Conservation (phyloP, 208 protist genomes). For the Crithidia mellificae region DNA sequence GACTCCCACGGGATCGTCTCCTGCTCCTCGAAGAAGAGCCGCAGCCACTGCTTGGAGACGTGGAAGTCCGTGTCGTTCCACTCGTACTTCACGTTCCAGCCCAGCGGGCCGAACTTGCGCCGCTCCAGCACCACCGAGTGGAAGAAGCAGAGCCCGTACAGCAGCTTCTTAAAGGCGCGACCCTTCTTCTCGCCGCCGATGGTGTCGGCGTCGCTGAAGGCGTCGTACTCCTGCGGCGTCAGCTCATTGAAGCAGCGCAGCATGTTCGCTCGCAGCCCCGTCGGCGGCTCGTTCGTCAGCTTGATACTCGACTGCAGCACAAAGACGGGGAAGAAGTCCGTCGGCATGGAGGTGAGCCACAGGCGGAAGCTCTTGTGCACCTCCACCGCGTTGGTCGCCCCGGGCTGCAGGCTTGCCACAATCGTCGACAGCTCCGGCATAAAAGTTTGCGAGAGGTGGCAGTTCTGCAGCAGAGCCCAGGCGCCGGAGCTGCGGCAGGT, state of each 20-base stretch:
- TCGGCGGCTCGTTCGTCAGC: constrained; percentile 98
- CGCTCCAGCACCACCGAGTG: constrained; percentile 95
- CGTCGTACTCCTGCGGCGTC: constrained; percentile 80
- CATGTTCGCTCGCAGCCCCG: constrained; percentile 96
- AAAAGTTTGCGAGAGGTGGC: constrained; percentile 96
- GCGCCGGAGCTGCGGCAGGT: constrained; percentile 81
- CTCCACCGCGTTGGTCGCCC: constrained; percentile 29
- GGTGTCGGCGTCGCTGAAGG: constrained; percentile 41
- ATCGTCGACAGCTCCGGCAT: constrained; percentile 95
- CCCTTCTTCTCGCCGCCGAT: constrained; percentile 70
- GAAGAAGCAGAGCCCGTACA: constrained; percentile 98
- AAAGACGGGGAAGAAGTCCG: constrained; percentile 96
- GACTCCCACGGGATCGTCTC: constrained; percentile 96
- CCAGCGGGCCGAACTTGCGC: constrained; percentile 96
- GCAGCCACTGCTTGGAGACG: constrained; percentile 94
- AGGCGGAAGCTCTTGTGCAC: constrained; percentile 94
- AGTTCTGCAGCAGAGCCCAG: constrained; percentile 98
- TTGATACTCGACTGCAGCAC: constrained; percentile 98
- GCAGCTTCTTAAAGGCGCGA: constrained; percentile 93
- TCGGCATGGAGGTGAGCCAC: constrained; percentile 98
- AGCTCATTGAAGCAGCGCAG: constrained; percentile 93
- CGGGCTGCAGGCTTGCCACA: constrained; percentile 78
- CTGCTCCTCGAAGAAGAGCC: constrained; percentile 96
- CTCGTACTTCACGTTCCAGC: constrained; percentile 98
- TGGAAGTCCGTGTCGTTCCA: constrained; percentile 98